These are phyloP conservation scores for Gynostemma pentaphyllum DNA, from an alignment of 306 rosid genomes.

Conservation along the genomic window DNA sequence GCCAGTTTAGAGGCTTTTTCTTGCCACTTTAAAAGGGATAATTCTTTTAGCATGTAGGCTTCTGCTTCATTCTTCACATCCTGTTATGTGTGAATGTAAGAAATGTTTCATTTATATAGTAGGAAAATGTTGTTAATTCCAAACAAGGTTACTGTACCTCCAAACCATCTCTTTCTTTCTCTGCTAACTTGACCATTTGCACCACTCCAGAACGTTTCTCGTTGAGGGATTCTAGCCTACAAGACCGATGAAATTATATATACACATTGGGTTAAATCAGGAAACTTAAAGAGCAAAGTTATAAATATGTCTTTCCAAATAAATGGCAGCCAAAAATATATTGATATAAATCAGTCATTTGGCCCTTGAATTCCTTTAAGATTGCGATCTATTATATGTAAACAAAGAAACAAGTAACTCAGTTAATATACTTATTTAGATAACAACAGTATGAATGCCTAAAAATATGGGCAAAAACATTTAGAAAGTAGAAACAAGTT, in stretches of 20 bases:
- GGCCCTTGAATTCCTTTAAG: too few species aligned
- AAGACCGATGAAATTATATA: conserved; percentile 17
- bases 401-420: background rate
- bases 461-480: background rate
- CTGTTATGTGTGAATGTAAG: conserved; percentile 28
- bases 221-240: conserved; percentile 73
- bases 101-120: background rate
- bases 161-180: conserved; percentile 86
- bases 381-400: background rate
- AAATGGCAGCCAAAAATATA: background rate
- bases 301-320: background rate
- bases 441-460: too few species aligned
- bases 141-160: conserved; percentile 47
- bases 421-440: too few species aligned
- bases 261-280: background rate
- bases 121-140: background rate
- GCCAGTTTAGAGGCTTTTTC: conserved; percentile 84
- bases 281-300: background rate
- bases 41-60: conserved; percentile 80
- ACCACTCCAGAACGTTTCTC: conserved; percentile 90
- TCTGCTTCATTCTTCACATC: conserved; percentile 94
- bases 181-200: conserved; percentile 96
- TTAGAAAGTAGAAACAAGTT: background rate
- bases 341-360: background rate
- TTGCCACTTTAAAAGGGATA: conserved; percentile 82